phyloP scores from a whole-genome alignment of 225 moss, liverwort and hornwort genomes.

The Climacium dendroides region DNA sequence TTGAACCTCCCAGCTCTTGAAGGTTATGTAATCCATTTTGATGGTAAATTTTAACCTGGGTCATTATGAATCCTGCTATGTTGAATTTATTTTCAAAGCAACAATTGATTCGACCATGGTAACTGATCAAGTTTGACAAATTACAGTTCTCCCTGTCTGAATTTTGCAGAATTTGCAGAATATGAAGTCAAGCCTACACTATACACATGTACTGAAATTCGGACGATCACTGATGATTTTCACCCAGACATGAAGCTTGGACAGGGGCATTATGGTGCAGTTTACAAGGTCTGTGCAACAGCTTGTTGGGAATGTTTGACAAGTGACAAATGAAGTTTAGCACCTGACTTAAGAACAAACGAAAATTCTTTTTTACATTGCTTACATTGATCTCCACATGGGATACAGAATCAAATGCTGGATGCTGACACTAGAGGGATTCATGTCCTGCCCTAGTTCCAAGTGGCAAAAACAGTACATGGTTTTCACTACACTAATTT shows the following conservation, averaged over 20 bases:
- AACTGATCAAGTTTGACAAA: not conserved
- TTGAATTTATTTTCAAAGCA: not conserved
- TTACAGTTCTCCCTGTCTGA: not conserved
- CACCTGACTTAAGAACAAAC: not conserved
- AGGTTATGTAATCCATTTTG: not conserved
- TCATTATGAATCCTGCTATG: not conserved
- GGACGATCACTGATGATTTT: conserved; percentile 19
- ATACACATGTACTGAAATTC: conserved; percentile 16
- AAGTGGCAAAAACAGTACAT: not conserved
- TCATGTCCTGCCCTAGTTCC: not conserved
- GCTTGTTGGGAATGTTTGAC: not conserved
- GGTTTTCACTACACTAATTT: not conserved
- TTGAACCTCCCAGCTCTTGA: not conserved
- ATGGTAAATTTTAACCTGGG: not conserved
- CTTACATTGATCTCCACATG: not conserved
- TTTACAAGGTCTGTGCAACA: conserved; percentile 24
- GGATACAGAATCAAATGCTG: not conserved
- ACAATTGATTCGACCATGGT: not conserved
- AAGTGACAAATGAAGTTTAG: not conserved
- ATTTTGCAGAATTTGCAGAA: conserved; percentile 23
- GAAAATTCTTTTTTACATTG: not conserved
- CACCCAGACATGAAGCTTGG: conserved; percentile 31
- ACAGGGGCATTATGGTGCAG: conserved; percentile 28
- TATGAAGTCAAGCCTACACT: conserved; percentile 37
- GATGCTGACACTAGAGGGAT: not conserved